Percentiles rank a stretch among this genome's conserved stretches.
Conservation (phyloP, 192 early-diverging fungal species). For the Gryganskiella cystojenkinii region DNA sequence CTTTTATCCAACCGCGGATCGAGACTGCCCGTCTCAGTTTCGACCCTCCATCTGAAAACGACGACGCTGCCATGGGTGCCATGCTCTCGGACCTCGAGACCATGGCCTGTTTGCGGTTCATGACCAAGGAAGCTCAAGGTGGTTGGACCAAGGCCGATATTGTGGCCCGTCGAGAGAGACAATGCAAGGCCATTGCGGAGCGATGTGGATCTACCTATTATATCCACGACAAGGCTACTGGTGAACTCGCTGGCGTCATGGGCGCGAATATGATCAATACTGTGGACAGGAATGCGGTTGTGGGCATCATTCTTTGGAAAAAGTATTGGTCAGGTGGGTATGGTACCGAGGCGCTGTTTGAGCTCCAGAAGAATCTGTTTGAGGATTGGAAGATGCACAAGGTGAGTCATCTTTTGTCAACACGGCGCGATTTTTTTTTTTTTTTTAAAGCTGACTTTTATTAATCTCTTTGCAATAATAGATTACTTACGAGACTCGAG, state of each 20-base stretch:
- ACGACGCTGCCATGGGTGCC: conserved; percentile 35
- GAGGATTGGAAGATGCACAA: conserved; percentile 51
- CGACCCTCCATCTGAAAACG: conserved; percentile 21
- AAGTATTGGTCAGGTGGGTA: conserved; percentile 46
- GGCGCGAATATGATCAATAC: conserved; percentile 30
- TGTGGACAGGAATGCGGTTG: conserved; percentile 21
- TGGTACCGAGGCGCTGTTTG: conserved; percentile 46
- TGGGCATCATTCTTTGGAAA: conserved; percentile 45
- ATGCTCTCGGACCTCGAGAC: conserved; percentile 45
- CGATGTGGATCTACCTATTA: conserved; percentile 21
- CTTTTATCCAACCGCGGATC: conserved; percentile 4
- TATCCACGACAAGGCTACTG: conserved; percentile 31
- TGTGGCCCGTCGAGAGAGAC: conserved; percentile 31
- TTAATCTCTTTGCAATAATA: too few relatives aligned
- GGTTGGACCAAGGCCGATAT: conserved; percentile 35
- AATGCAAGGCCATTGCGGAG: conserved; percentile 12
- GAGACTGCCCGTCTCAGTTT: conserved; percentile 28
- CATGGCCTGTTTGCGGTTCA: conserved; percentile 28
- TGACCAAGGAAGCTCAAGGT: conserved; percentile 34
- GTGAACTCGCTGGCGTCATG: conserved; percentile 35
- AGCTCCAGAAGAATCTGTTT: conserved; percentile 42
- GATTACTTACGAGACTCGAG: conserved; percentile 42
- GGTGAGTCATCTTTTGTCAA: conserved; percentile 4
- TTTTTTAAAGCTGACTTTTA: too few relatives aligned
- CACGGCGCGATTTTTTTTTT: too few relatives aligned